A percentile compares a stretch with the other conserved stretches of the same genome.
phyloP scores from a whole-genome alignment of 345 rosid genomes.

The Pistacia atlantica region DNA sequence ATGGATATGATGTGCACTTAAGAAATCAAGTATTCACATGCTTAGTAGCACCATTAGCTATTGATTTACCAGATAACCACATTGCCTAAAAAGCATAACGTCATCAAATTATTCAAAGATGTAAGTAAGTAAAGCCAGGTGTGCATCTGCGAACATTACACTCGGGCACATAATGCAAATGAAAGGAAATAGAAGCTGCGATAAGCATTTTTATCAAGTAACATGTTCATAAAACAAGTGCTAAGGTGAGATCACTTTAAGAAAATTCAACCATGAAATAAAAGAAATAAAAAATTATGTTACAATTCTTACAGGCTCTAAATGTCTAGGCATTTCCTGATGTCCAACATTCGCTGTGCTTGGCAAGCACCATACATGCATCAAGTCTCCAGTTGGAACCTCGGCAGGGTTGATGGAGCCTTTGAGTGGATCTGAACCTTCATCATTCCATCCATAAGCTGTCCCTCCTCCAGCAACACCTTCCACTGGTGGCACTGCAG shows the following conservation, averaged over 20 bases:
- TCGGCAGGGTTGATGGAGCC: constrained; percentile 62
- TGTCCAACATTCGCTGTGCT: constrained; percentile 79
- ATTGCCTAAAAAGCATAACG: background rate
- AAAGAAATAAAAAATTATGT: background rate
- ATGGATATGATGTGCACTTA: background rate
- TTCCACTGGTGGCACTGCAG: constrained; percentile 73
- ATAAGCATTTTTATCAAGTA: background rate
- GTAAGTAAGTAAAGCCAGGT: background rate
- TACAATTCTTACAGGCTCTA: constrained; percentile 73
- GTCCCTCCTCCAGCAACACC: constrained; percentile 99
- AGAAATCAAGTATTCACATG: background rate
- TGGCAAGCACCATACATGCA: constrained; percentile 87
- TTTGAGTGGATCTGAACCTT: constrained; percentile 43
- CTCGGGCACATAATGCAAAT: background rate
- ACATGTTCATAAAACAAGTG: background rate
- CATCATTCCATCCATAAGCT: constrained; percentile 91
- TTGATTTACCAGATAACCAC: background rate
- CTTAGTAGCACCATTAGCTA: background rate
- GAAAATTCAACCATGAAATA: background rate
- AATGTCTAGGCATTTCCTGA: constrained; percentile 77
- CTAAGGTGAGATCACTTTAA: background rate
- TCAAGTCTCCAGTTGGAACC: constrained; percentile 71
- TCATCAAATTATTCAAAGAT: background rate
- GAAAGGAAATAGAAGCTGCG: background rate
- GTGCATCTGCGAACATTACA: background rate